These are phyloP conservation scores for Graphiopsis chlorocephala DNA, from an alignment of 2,329 filamentous ascomycete species.

Conservation along the genomic window DNA sequence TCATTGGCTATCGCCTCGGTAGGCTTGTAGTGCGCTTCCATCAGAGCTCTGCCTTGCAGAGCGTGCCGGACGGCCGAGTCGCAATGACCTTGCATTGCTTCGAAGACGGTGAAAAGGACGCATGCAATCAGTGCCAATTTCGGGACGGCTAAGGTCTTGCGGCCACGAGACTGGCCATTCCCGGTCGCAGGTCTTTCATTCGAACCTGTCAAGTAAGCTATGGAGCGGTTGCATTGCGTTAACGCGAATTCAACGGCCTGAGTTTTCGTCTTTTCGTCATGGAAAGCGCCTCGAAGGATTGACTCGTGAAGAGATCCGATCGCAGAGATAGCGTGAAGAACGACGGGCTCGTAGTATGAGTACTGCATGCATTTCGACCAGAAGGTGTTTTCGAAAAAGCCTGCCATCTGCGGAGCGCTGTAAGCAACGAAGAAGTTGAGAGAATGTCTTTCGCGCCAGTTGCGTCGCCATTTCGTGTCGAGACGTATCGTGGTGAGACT, in stretches of 20 bases:
- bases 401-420: slow-evolving; percentile 40
- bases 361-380: slow-evolving; percentile 34
- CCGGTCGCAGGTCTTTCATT: slow-evolving; percentile 5
- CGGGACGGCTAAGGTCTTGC: slow-evolving; percentile 23
- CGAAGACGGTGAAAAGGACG: slow-evolving; percentile 35
- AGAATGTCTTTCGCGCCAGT: slow-evolving; percentile 33
- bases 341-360: slow-evolving; percentile 33
- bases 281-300: slow-evolving; percentile 32
- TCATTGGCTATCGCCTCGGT: slow-evolving; percentile 20
- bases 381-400: slow-evolving; percentile 34
- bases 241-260: slow-evolving; percentile 34
- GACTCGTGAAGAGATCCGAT: slow-evolving; percentile 34
- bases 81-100: slow-evolving; percentile 35
- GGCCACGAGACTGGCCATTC: neutral
- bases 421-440: slow-evolving; percentile 31
- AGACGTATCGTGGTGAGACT: slow-evolving; percentile 25
- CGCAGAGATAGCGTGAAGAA: slow-evolving; percentile 34
- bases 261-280: slow-evolving; percentile 31
- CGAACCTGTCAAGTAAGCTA: slow-evolving; percentile 29
- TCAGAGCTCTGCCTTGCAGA: slow-evolving; percentile 29
- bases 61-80: slow-evolving; percentile 35
- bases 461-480: slow-evolving; percentile 32
- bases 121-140: slow-evolving; percentile 32
- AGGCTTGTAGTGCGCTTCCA: slow-evolving; percentile 22
- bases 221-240: slow-evolving; percentile 34